Evolutionary conservation across 495 filamentous ascomycete species (phyloP).

Genomic region (Penicilliopsis zonata): DNA sequence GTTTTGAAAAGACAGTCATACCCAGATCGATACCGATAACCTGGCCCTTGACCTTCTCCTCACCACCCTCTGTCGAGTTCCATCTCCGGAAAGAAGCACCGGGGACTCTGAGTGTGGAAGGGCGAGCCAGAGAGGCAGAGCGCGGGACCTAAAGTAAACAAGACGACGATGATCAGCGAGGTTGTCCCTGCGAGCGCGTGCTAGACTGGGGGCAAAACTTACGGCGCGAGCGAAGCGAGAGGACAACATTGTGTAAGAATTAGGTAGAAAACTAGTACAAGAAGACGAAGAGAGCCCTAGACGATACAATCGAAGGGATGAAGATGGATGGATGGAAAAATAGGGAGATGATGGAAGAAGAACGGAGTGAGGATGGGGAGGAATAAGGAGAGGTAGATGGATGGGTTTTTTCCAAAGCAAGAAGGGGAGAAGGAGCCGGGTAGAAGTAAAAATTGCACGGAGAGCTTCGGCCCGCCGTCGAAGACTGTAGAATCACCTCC

Average conservation of each 20-base stretch:
- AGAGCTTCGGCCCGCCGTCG: slow-evolving; percentile 30
- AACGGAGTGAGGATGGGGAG: slow-evolving; percentile 12
- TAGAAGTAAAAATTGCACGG: slow-evolving; percentile 39
- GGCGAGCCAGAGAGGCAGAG: slow-evolving; percentile 32
- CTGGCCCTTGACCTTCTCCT: slow-evolving; percentile 83
- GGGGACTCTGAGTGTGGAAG: slow-evolving; percentile 43
- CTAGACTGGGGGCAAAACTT: slow-evolving; percentile 31
- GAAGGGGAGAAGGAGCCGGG: slow-evolving; percentile 17
- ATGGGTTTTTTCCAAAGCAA: slow-evolving; percentile 6
- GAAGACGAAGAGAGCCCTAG: slow-evolving; percentile 24
- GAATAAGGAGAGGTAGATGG: not conserved
- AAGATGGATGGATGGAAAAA: not conserved
- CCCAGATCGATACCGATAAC: slow-evolving; percentile 99
- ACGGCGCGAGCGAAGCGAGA: slow-evolving; percentile 54
- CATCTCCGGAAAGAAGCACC: slow-evolving; percentile 54
- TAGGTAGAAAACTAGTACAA: slow-evolving; percentile 26
- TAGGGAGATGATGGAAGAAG: slow-evolving; percentile 11
- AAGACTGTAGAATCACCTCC: slow-evolving; percentile 29
- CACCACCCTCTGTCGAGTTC: slow-evolving; percentile 72
- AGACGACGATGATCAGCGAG: slow-evolving; percentile 15
- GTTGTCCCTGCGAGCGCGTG: slow-evolving; percentile 11
- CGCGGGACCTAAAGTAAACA: slow-evolving; percentile 27
- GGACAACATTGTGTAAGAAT: slow-evolving; percentile 37
- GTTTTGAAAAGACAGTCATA: slow-evolving; percentile 34
- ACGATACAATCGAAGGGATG: slow-evolving; percentile 30